Conservation (phyloP, 257 asterid species). For the Knoxia roxburghii region DNA sequence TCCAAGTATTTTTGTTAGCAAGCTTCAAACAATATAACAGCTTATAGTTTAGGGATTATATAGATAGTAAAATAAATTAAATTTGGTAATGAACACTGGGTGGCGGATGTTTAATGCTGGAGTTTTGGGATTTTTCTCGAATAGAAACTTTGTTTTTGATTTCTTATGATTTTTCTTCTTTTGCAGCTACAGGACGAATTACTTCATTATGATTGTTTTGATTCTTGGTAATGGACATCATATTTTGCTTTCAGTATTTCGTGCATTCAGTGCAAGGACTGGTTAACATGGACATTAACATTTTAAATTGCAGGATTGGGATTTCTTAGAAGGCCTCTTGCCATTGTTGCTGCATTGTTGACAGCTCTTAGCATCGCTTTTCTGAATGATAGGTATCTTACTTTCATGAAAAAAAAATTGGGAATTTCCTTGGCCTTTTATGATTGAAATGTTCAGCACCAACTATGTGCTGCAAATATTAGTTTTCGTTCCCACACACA, state of each 20-base stretch:
- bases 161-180: background rate
- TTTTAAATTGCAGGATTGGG: conserved; percentile 60
- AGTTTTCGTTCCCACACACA: too few relatives aligned
- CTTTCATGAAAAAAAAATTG: background rate
- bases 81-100: too few relatives aligned
- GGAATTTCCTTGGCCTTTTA: background rate
- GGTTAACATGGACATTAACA: background rate
- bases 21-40: background rate
- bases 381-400: conserved; percentile 78
- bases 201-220: conserved; percentile 69
- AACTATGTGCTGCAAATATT: background rate
- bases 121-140: background rate
- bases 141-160: background rate
- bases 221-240: conserved; percentile 61
- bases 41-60: background rate
- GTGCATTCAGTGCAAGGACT: background rate
- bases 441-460: background rate
- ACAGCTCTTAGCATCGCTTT: conserved; percentile 84
- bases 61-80: too few relatives aligned
- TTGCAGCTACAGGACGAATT: conserved; percentile 93
- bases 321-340: conserved; percentile 73
- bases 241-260: conserved; percentile 4
- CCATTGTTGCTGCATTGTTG: conserved; percentile 75
- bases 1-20: background rate
- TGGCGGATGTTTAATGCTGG: background rate